Evolutionary conservation across 1,284 basidiomycete species (phyloP), one percentile per base, ranked within the genome.

Genomic region (Heterobasidion occidentale): DNA sequence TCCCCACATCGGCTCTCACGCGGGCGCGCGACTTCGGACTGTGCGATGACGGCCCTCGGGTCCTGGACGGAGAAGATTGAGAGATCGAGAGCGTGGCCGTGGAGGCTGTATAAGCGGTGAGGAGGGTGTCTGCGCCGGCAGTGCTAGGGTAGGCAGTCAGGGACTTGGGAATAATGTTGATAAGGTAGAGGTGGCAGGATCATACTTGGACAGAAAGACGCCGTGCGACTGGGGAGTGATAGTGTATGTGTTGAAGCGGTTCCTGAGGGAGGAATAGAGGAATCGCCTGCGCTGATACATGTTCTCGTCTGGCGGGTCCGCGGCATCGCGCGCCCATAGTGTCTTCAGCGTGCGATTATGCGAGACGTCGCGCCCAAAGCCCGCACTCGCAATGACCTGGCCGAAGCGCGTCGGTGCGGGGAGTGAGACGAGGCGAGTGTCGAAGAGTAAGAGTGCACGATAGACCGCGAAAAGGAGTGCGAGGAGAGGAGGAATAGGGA

Each of bases 21-120:
- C 77, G 0, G 85, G 82, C 47, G 78, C 69, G 5, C 63, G 3
- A 67, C 72, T 9, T 82, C 76, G 62, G 90, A 88, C 65, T 91
- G 89, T 57, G 83, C 76, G 46, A 86, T 77, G 9, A 89, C 87
- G 20, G 76, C 72, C 42, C 74, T 72, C n/a, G 85, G 82, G 15
- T 74, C 74, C 0, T 84, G 84, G 1, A 89, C 88, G 38, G 83
- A 79, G 64, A 87, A 77, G 67, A 90, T 88, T 71, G 87, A 86
- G 52, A 87, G 78, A 63, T 87, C 83, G 38, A 88, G 68, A 2
- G 79, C 79, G 12, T 87, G 86, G n/a, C 86, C 84, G 54, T 87
- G 69, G 65, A 80, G 69, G 51, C 84, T 75, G 63, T 86, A 88
- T 61, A 84, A 0, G 83, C 84, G 48, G 78, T 70, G 50, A 88